Evolutionary conservation across 192 early-diverging fungal genomes (phyloP).

Genomic region (Diversispora epigaea): DNA sequence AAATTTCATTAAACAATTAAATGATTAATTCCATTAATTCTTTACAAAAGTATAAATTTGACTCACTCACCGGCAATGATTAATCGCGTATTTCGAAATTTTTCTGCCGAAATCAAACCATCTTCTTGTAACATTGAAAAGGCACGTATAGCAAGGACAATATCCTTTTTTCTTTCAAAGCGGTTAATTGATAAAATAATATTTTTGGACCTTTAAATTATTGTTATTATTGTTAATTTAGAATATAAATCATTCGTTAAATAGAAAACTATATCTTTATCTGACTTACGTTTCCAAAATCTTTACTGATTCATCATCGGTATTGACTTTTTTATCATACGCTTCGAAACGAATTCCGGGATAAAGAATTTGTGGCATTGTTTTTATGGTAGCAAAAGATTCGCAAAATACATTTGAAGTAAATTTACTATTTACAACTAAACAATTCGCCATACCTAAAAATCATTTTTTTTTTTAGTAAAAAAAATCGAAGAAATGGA

Average conservation of each 20-base stretch:
- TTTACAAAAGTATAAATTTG: background rate
- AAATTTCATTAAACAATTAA: background rate
- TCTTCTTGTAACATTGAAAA: slow-evolving; percentile 55
- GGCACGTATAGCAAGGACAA: slow-evolving; percentile 75
- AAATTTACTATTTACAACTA: slow-evolving; percentile 93
- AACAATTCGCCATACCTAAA: slow-evolving; percentile 78
- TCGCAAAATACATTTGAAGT: slow-evolving; percentile 71
- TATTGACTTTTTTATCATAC: slow-evolving; percentile 65
- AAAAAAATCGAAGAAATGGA: background rate
- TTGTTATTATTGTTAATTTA: background rate
- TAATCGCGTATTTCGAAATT: slow-evolving; percentile 51
- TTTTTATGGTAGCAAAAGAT: slow-evolving; percentile 68
- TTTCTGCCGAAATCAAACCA: slow-evolving; percentile 11
- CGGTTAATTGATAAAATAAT: slow-evolving; percentile 86
- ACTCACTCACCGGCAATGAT: slow-evolving; percentile 73
- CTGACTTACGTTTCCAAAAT: slow-evolving; percentile 41
- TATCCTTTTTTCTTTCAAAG: slow-evolving; percentile 95
- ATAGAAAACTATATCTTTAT: no score
- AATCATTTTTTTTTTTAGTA: background rate
- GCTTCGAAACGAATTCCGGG: slow-evolving; percentile 77
- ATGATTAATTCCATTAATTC: background rate
- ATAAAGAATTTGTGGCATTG: slow-evolving; percentile 71
- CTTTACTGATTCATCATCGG: slow-evolving; percentile 53
- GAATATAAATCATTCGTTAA: no score
- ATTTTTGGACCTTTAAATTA: slow-evolving; percentile 32